Base-by-base conservation (phyloP, 345 rosid genomes). In the Lenwebbia sp. region DNA sequence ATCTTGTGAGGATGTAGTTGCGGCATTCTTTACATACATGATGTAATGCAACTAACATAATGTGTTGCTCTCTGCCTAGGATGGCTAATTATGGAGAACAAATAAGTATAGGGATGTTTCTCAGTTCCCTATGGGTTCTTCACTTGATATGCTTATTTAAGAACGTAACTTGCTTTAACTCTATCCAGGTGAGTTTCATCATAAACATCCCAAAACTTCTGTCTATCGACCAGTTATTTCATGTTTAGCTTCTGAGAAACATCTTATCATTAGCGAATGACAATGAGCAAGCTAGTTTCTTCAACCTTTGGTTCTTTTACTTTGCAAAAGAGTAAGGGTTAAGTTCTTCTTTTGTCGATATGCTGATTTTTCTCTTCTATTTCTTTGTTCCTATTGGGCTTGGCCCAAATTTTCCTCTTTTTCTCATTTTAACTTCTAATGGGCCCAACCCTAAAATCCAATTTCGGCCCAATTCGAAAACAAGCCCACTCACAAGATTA, bases 41-140 rank as follows among this genome's bases (percentile, higher is more conserved):
- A 84, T 12, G 41, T 26, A 84, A 25, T 47, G 9, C 56, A 49
- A 54, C 10, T 28, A 44, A 23, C 44, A 44, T 54, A 22, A 14
- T 52, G 70, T 54, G 25, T 55, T 83, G 41, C 47, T 19, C 40
- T 49, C 21, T 53, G 37, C 30, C 13, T 86, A 41, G 98, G 96
- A 94, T 93, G 98, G 89, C 1, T 86, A 91, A 12, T 87, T 86
- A n/a, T 95, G 99, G 99, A 91, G 96, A 90, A 95, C 99, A 21
- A 97, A 94, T 88, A 97, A 96, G 87, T 97, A 90, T 89, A 88
- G 83, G 86, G 98, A 97, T 87, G 84, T 91, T 26, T 91, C 93
- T 30, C 94, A 91, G 84, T 87, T 85, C 81, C 93, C 97, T 13
- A 89, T 93, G 86, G 92, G 87, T 33, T 82, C 91, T 28, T 85